Percentiles rank a stretch among this genome's conserved stretches.
Evolutionary conservation across 2,329 filamentous ascomycete genomes (phyloP).

Genomic region (Colletotrichum scovillei): DNA sequence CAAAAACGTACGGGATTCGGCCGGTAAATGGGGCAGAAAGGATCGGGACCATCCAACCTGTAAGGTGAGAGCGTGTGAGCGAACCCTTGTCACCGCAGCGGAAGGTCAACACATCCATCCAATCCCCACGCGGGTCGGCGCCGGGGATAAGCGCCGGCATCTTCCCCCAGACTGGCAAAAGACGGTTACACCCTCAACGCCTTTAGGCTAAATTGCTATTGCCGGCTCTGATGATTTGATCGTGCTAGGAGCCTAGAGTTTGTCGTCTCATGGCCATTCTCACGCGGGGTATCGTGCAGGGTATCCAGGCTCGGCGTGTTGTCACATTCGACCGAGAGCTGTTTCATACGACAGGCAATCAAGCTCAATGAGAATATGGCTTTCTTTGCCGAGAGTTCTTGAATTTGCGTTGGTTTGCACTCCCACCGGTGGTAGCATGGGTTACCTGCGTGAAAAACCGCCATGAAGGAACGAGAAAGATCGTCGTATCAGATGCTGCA

Average conservation of each 20-base stretch:
- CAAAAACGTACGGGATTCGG: not conserved
- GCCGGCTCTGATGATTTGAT: conserved; percentile 4
- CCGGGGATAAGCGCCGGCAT: not conserved
- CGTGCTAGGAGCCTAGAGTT: not conserved
- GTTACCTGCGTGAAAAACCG: not conserved
- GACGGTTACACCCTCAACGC: not conserved
- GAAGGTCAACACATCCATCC: not conserved
- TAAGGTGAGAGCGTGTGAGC: too few species aligned
- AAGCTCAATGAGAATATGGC: not conserved
- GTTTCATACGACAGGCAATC: not conserved
- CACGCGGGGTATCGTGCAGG: conserved; percentile 21
- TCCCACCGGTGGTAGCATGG: not conserved
- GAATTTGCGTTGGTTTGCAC: not conserved
- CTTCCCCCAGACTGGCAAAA: conserved; percentile 12
- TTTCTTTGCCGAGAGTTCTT: not conserved
- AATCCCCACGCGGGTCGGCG: not conserved
- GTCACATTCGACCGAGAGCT: not conserved
- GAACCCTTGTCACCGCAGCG: not conserved
- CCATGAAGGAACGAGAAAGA: not conserved
- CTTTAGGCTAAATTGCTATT: conserved; percentile 33
- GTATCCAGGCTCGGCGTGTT: not conserved
- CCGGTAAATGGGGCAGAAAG: not conserved
- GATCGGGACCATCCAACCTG: not conserved
- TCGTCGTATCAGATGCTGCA: not conserved
- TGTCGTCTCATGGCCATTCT: not conserved